These are phyloP conservation scores for Epichloe scottii DNA, from an alignment of 2,329 filamentous ascomycete genomes.

Conservation along the genomic window DNA sequence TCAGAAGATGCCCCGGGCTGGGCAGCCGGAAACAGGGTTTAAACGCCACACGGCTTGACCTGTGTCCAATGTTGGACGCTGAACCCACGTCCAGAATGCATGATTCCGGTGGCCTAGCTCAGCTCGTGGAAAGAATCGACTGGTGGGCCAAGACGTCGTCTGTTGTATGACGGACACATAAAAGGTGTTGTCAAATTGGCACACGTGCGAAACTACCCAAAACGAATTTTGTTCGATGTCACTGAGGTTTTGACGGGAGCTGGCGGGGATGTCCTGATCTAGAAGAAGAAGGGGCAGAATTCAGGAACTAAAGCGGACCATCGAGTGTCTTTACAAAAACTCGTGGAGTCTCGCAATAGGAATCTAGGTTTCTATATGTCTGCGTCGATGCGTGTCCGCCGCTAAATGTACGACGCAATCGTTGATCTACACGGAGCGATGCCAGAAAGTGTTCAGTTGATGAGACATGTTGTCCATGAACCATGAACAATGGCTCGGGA, in stretches of 20 bases:
- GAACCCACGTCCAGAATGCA: neutral
- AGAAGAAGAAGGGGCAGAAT: no score
- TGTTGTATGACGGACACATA: neutral
- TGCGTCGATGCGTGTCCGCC: no score
- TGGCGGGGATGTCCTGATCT: neutral
- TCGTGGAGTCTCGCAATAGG: no score
- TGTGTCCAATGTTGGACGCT: neutral
- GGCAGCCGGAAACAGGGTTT: neutral
- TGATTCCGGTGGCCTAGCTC: neutral
- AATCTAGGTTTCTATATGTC: no score
- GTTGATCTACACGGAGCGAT: neutral
- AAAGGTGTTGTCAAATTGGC: neutral
- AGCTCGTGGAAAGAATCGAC: neutral
- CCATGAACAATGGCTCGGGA: neutral
- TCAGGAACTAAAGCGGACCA: no score
- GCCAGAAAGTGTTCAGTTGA: neutral
- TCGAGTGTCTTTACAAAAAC: no score
- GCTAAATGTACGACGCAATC: no score
- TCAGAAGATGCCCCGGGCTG: neutral
- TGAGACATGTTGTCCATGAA: neutral
- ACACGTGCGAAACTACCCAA: conserved; percentile 2
- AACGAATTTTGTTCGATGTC: neutral
- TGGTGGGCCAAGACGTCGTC: neutral
- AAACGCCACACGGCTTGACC: neutral
- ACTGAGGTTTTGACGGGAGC: no score